phyloP scores from a whole-genome alignment of 202 grass and related monocot genomes.

The Panicum virgatum region DNA sequence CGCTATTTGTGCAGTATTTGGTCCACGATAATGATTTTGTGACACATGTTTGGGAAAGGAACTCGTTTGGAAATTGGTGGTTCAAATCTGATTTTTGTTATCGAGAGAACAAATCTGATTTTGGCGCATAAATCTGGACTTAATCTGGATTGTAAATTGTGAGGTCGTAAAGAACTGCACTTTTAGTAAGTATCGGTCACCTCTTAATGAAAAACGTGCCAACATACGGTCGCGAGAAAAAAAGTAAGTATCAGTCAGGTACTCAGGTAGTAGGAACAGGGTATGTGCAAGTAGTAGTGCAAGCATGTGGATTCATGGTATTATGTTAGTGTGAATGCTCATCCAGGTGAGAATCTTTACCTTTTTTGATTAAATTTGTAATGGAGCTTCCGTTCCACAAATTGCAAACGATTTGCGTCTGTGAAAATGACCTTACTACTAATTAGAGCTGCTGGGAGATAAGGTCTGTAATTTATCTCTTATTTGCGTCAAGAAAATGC shows the following conservation, averaged over 20 bases:
- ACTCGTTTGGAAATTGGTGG: not conserved
- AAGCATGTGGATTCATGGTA: not conserved
- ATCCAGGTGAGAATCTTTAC: not conserved
- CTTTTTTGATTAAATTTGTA: not conserved
- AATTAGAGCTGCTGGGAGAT: not conserved
- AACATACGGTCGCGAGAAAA: no score
- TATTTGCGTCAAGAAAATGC: not conserved
- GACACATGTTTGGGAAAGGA: not conserved
- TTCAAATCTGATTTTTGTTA: not conserved
- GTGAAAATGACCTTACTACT: constrained; percentile 4
- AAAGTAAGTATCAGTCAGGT: not conserved
- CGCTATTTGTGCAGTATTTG: not conserved
- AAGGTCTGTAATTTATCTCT: not conserved
- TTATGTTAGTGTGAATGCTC: not conserved
- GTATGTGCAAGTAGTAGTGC: not conserved
- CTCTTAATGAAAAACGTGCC: no score
- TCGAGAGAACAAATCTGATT: not conserved
- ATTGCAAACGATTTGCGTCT: not conserved
- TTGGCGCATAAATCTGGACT: not conserved
- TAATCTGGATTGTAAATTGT: not conserved
- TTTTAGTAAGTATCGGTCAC: not conserved
- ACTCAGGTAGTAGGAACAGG: not conserved
- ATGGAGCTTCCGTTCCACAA: not conserved
- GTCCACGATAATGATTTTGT: not conserved
- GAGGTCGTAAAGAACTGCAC: not conserved